Percentiles rank a stretch among this genome's conserved stretches.
These are phyloP conservation scores for Rhodotorula graminis DNA, from an alignment of 768 basidiomycete species.

Conservation along the genomic window DNA sequence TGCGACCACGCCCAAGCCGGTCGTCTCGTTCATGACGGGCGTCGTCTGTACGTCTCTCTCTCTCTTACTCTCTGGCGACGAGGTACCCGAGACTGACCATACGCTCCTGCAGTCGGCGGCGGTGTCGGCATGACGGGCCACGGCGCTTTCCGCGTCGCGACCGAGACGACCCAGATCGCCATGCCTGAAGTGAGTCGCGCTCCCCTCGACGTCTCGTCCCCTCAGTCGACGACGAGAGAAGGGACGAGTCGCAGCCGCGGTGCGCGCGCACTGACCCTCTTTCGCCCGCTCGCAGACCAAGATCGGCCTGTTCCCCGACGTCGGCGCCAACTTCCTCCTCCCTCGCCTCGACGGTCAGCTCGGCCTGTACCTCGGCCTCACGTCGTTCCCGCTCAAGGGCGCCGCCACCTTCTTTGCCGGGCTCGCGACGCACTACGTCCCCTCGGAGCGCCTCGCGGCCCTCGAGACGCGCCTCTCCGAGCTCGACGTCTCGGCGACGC, in stretches of 20 bases:
- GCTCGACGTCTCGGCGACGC: slow-evolving; percentile 45
- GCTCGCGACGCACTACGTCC: slow-evolving; percentile 87
- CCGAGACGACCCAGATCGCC: slow-evolving; percentile 81
- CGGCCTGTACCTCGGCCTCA: slow-evolving; percentile 90
- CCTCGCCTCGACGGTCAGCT: slow-evolving; percentile 83
- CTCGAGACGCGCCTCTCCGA: slow-evolving; percentile 65
- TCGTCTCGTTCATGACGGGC: slow-evolving; percentile 84
- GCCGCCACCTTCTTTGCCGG: slow-evolving; percentile 78
- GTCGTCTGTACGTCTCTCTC: slow-evolving; percentile 54
- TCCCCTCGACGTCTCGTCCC: too few species aligned
- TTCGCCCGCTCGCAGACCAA: slow-evolving; percentile 39
- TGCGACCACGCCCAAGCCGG: slow-evolving; percentile 60
- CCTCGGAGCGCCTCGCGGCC: slow-evolving; percentile 66
- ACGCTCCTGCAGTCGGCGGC: slow-evolving; percentile 63
- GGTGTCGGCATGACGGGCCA: slow-evolving; percentile 81
- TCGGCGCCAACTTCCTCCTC: slow-evolving; percentile 84
- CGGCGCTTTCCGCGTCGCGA: slow-evolving; percentile 86
- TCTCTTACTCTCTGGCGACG: not conserved
- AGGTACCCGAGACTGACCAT: slow-evolving; percentile 48
- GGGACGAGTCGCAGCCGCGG: too few species aligned
- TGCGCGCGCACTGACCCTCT: too few species aligned
- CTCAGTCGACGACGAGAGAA: too few species aligned
- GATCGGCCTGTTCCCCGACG: slow-evolving; percentile 65
- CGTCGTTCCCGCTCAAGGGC: slow-evolving; percentile 65
- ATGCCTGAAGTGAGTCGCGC: slow-evolving; percentile 80